Evolutionary conservation across 2,329 filamentous ascomycete genomes (phyloP), one percentile per base, ranked within the genome.

Genomic region (Hymenoscyphus fraxineus): DNA sequence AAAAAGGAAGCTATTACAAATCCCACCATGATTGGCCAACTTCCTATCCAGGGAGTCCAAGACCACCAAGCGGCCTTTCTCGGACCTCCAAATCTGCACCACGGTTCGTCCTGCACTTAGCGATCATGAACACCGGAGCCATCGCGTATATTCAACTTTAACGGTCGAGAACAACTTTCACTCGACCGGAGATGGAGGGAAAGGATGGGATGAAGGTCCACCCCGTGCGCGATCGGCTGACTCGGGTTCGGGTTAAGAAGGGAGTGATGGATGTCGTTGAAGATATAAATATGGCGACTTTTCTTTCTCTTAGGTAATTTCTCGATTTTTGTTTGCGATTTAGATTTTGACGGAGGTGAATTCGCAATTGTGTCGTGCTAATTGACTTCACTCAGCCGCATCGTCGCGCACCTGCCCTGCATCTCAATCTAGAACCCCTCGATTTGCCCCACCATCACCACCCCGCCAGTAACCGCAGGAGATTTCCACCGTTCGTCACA

Each of bases 61-160:
- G 15, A 19, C 32, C 10, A 63, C 67, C 66, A 64, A 27, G 65
- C 67, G 65, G 40, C 13, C 35, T 39, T 64, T 61, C 56, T 67
- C 67, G 65, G 54, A 56, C 12, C 22, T 12, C 44, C 6, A 51
- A 51, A n/a, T 9, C 58, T 60, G 60, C 60, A 60, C 35, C 22
- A 16, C 64, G 64, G 57, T 38, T 65, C 44, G 15, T 57, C 64
- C 65, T 70, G 66, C 63, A 62, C 62, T 70, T 70, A 70, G 65
- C 62, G 69, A 58, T 64, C 47, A n/a, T 10, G 15, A 27, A 9
- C n/a, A 40, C 3, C 27, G 27, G 27, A 27, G 27, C 27, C 27
- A 27, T 68, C 67, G 67, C 65, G 62, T 70, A 71, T 55, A 66
- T 65, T 69, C 65, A 67, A 65, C 68, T 67, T 72, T 72, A 70